Percentiles rank a stretch among this genome's conserved stretches.
Conservation (phyloP, 2,329 filamentous ascomycete species). For the Pseudopyricularia cyperi region DNA sequence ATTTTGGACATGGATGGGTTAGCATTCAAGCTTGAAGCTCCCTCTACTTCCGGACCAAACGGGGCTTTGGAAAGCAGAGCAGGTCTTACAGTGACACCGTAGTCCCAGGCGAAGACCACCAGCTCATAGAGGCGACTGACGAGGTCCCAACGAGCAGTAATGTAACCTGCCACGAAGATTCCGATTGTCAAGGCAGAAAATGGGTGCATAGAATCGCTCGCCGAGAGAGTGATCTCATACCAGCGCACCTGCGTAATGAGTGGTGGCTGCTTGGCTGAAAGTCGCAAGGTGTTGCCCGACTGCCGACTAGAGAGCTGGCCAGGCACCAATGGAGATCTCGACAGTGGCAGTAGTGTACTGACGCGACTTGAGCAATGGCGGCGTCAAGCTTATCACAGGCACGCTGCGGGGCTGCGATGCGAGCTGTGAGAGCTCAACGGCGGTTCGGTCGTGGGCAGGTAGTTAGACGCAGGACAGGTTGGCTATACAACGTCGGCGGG, state of each 20-base stretch:
- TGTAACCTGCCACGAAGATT: constrained; percentile 99
- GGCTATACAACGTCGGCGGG: background rate
- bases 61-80: background rate
- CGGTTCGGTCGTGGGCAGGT: background rate
- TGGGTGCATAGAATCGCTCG: constrained; percentile 70
- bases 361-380: background rate
- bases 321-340: background rate
- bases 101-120: constrained; percentile 93
- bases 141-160: constrained; percentile 97
- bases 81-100: constrained; percentile 79
- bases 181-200: constrained; percentile 91
- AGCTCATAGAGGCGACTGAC: constrained; percentile 95
- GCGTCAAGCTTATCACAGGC: background rate
- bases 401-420: background rate
- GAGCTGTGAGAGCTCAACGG: background rate
- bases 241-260: constrained; percentile 8
- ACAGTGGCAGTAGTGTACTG: background rate
- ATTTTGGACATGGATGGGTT: background rate
- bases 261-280: background rate
- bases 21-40: background rate
- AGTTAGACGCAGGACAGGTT: background rate
- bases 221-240: constrained; percentile 26
- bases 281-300: background rate
- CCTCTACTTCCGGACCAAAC: background rate
- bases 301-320: background rate